Conservation (phyloP, 371 early-diverging fungal species). For the Neoconidiobolus thromboides region DNA sequence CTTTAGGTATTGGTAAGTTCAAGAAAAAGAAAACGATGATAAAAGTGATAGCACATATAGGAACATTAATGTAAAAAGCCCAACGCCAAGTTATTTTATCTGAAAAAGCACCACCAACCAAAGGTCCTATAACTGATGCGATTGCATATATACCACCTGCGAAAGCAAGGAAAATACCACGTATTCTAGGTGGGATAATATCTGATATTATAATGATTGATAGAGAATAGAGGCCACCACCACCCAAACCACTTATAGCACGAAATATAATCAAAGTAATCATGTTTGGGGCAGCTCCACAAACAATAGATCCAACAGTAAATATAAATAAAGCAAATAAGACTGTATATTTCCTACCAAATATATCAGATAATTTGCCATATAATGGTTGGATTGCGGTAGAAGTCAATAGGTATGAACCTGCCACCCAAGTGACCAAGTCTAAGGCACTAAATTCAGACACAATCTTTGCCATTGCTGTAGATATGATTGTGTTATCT, state of each 20-base stretch:
- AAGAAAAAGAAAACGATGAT: conserved; percentile 13
- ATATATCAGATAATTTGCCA: conserved; percentile 29
- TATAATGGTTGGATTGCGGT: conserved; percentile 60
- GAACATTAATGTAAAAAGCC: conserved; percentile 27
- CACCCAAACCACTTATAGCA: conserved; percentile 43
- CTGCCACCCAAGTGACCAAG: conserved; percentile 51
- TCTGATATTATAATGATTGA: conserved; percentile 25
- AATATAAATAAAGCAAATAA: conserved; percentile 32
- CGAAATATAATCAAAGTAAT: conserved; percentile 44
- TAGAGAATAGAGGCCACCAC: conserved; percentile 29
- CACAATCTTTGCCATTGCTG: conserved; percentile 59
- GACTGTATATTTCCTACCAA: conserved; percentile 39
- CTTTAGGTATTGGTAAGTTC: conserved; percentile 11
- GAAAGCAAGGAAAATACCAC: background rate
- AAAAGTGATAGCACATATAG: conserved; percentile 12
- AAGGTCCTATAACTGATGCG: conserved; percentile 20
- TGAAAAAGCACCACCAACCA: conserved; percentile 24
- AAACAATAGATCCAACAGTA: conserved; percentile 29
- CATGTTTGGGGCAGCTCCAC: conserved; percentile 30
- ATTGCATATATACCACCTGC: conserved; percentile 16
- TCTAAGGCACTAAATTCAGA: conserved; percentile 44
- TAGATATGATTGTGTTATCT: conserved; percentile 59
- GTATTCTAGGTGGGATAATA: background rate
- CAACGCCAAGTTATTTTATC: conserved; percentile 23
- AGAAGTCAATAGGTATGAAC: conserved; percentile 48